Evolutionary conservation across 106 monocot species (phyloP).

Genomic region (Dioscorea dumetorum): DNA sequence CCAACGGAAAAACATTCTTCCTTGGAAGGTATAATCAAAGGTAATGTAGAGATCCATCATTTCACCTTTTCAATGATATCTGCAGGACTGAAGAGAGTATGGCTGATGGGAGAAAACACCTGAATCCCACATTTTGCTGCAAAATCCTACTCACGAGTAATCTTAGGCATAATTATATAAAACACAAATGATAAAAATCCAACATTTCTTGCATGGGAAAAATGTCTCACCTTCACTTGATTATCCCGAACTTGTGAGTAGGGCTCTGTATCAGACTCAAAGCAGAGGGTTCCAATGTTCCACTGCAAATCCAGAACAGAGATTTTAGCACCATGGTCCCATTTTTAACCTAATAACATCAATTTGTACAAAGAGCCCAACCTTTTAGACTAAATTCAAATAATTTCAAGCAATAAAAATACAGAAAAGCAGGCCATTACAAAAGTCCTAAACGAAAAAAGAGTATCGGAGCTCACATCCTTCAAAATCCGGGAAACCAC

Average conservation of each 20-base stretch:
- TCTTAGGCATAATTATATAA: background rate
- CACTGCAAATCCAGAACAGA: constrained; percentile 28
- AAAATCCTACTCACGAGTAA: constrained; percentile 44
- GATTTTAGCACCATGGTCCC: background rate
- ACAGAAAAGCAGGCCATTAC: background rate
- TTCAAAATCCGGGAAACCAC: constrained; percentile 36
- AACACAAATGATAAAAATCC: background rate
- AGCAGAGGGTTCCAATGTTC: constrained; percentile 73
- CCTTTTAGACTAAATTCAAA: no score
- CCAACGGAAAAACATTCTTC: no score
- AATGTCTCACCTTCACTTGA: constrained; percentile 37
- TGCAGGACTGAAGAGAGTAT: constrained; percentile 74
- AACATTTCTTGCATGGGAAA: background rate
- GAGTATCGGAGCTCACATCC: constrained; percentile 32
- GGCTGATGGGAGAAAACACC: constrained; percentile 74
- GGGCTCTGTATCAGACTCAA: constrained; percentile 80
- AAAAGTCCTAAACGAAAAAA: no score
- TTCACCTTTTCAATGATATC: constrained; percentile 63
- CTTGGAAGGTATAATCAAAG: no score
- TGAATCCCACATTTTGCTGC: constrained; percentile 49
- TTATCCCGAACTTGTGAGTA: constrained; percentile 44
- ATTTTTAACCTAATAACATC: background rate
- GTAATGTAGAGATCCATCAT: background rate
- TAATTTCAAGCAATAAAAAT: background rate
- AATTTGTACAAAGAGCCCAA: no score